These are phyloP conservation scores for Teunomyces cretensis DNA, from an alignment of 805 yeast genomes.

Conservation along the genomic window DNA sequence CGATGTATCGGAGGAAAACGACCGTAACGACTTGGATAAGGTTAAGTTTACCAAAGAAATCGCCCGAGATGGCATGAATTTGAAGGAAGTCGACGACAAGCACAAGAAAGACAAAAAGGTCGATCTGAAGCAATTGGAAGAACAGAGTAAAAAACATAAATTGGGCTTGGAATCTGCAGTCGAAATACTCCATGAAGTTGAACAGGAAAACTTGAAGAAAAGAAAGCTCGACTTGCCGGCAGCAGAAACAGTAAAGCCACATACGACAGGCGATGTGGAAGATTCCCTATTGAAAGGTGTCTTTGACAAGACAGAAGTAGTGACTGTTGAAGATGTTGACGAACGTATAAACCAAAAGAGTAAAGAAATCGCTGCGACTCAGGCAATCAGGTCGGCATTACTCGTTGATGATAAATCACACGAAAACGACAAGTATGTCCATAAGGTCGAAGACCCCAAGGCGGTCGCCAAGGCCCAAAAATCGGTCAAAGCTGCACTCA, in stretches of 20 bases:
- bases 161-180: conserved; percentile 25
- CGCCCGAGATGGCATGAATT: conserved; percentile 43
- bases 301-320: background rate
- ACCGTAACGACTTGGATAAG: conserved; percentile 36
- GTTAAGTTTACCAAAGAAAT: conserved; percentile 45
- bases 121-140: conserved; percentile 17
- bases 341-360: conserved; percentile 33
- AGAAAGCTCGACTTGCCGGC: conserved; percentile 28
- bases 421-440: background rate
- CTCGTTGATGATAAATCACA: conserved; percentile 7
- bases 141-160: conserved; percentile 16
- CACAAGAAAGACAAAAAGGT: conserved; percentile 26
- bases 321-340: conserved; percentile 24
- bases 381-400: conserved; percentile 35
- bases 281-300: background rate
- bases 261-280: background rate
- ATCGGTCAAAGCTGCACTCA: conserved; percentile 1
- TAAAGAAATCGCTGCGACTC: conserved; percentile 29
- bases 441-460: background rate
- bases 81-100: conserved; percentile 35
- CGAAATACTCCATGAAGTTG: conserved; percentile 17
- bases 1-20: conserved; percentile 62
- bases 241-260: conserved; percentile 12
- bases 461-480: conserved; percentile 6
- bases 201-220: conserved; percentile 22